Base-by-base conservation (phyloP, 495 filamentous ascomycete species). In the Penicillium cosmopolitanum region DNA sequence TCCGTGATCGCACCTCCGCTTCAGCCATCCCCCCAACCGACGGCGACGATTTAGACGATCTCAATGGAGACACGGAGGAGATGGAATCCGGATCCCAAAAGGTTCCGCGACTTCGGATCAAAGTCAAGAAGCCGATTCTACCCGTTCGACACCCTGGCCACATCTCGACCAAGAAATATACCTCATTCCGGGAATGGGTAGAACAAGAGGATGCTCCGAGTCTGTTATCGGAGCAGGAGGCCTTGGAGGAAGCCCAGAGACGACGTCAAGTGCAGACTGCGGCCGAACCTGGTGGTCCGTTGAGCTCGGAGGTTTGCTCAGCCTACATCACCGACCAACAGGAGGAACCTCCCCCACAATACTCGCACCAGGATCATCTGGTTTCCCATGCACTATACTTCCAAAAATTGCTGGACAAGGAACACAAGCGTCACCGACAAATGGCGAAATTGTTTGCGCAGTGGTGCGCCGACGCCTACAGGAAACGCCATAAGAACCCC, bases 351-450 rank as follows among this genome's bases (percentile, higher is more conserved):
- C 82, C 87, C 6, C 84, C 82, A 56, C 91, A 91, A 54, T 97
- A 91, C 75, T 86, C 87, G 15, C 93, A 97, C 66, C 82, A 84
- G 56, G 93, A 97, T 66, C 90, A 97, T 66, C 80, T 98, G 8
- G 82, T 91, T 43, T 85, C 87, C 13, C 92, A 96, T 64, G 91
- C 90, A 46, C 61, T 90, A 11, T 85, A 92, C 62, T 93, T 98
- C 64, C 85, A 90, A 42, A 87, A 83, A 61, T 77, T 96, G 40
- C 81, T 97, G 77, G 75, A 87, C 21, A 80, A 85, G 53, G 96
- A 98, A 70, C 85, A 89, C 56, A 84, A 82, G 61, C 83, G 87
- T 12, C 96, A 98, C 59, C 76, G 75, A 9, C 69, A 79, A 16
- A 78, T 66, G 50, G 78, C 78, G 31, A 77, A 71, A 47, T 59